Conservation (phyloP, 768 basidiomycete genomes). For the Steccherinum ochraceum region DNA sequence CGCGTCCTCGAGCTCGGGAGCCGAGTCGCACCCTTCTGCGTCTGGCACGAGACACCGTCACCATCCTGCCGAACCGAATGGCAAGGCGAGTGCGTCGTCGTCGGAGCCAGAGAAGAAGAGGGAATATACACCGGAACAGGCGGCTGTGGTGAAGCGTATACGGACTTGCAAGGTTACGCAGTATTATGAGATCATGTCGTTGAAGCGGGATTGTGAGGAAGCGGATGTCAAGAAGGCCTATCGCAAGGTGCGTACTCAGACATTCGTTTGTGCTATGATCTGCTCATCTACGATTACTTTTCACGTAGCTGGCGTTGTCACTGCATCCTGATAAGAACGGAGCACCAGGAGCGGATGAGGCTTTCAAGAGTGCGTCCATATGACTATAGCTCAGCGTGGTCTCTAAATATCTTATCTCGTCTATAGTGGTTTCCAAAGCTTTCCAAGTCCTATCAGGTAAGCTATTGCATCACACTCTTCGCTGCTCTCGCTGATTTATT, state of each 20-base stretch:
- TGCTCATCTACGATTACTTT: neutral
- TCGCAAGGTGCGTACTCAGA: constrained; percentile 67
- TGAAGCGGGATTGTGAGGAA: constrained; percentile 80
- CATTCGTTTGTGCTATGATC: neutral
- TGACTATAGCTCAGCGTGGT: neutral
- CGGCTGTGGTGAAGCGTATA: constrained; percentile 78
- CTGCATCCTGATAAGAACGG: constrained; percentile 93
- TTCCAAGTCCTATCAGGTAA: constrained; percentile 89
- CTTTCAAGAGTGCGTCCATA: constrained; percentile 80
- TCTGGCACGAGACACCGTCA: constrained; percentile 62
- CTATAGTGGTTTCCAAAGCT: constrained; percentile 91
- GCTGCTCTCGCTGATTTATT: neutral
- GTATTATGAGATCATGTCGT: constrained; percentile 87
- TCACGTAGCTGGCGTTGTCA: constrained; percentile 70
- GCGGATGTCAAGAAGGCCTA: constrained; percentile 90
- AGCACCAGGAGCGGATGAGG: constrained; percentile 97
- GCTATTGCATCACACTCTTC: too few species aligned
- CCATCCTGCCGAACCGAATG: constrained; percentile 24
- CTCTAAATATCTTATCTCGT: constrained; percentile 3
- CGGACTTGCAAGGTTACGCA: constrained; percentile 79
- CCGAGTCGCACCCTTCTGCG: constrained; percentile 72
- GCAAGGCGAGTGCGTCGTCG: constrained; percentile 32
- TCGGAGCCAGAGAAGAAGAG: constrained; percentile 46
- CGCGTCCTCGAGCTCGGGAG: constrained; percentile 39
- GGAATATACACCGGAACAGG: constrained; percentile 83